Evolutionary conservation across 2,329 filamentous ascomycete species (phyloP).

Genomic region (Ophiostoma novo-ulmi): DNA sequence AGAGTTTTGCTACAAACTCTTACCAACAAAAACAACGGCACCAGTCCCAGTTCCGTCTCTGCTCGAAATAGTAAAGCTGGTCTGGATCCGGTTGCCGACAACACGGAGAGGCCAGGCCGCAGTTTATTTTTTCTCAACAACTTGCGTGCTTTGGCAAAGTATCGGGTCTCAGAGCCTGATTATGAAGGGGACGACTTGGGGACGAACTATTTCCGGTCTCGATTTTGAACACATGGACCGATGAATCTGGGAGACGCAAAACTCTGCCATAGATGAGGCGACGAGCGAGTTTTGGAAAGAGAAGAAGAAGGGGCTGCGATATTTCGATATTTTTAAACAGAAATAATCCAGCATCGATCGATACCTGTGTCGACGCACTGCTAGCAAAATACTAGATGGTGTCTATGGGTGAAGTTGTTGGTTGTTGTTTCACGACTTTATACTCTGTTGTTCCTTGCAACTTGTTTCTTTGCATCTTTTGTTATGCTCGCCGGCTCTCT

Average conservation of each 20-base stretch:
- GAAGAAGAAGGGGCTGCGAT: neutral
- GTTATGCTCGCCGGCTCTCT: neutral
- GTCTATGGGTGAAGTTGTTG: neutral
- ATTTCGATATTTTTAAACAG: slow-evolving; percentile 22
- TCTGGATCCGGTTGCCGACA: neutral
- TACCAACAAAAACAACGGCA: slow-evolving; percentile 5
- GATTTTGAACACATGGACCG: slow-evolving; percentile 17
- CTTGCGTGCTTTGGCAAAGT: neutral
- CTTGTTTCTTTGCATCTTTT: neutral
- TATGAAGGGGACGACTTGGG: neutral
- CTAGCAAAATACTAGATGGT: neutral
- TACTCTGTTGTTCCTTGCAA: neutral
- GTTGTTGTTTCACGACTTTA: neutral
- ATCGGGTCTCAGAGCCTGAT: neutral
- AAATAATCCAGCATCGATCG: slow-evolving; percentile 14
- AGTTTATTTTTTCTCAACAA: slow-evolving; percentile 3
- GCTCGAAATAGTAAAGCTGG: neutral
- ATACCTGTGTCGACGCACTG: neutral
- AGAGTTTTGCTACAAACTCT: neutral
- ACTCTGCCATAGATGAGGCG: neutral
- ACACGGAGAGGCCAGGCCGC: neutral
- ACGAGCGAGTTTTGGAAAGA: neutral
- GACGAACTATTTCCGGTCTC: slow-evolving; percentile 5
- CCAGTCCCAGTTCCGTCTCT: neutral
- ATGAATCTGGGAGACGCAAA: neutral